phyloP scores from a whole-genome alignment of 257 asterid species.

The Ballota nigra region DNA sequence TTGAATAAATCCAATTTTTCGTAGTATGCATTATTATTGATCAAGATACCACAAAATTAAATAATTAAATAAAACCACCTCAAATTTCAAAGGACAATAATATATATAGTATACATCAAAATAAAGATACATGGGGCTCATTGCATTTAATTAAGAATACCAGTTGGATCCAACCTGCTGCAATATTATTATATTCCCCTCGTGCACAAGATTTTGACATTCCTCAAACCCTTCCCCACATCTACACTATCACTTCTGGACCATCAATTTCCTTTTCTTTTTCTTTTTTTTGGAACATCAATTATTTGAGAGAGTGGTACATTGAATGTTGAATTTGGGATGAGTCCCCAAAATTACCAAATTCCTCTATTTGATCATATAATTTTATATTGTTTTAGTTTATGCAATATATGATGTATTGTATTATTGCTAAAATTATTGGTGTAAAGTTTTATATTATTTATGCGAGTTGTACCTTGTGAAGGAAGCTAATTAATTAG shows the following conservation, averaged over 20 bases:
- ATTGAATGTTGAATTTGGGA: conserved; percentile 14
- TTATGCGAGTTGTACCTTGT: not conserved
- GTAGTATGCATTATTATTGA: not conserved
- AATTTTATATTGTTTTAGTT: not conserved
- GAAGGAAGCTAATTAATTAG: not conserved
- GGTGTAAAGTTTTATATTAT: no score
- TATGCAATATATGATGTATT: not conserved
- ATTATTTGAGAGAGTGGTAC: not conserved
- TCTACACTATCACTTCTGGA: not conserved
- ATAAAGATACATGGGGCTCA: not conserved
- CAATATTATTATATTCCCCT: conserved; percentile 16
- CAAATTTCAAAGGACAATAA: conserved; percentile 17
- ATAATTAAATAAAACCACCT: not conserved
- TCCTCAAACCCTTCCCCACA: conserved; percentile 24
- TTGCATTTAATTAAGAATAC: conserved; percentile 34
- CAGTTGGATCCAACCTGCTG: conserved; percentile 38
- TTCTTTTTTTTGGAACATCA: not conserved
- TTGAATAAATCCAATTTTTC: conserved; percentile 1
- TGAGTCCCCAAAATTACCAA: not conserved
- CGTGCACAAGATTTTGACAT: conserved; percentile 40
- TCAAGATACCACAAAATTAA: not conserved
- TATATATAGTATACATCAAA: not conserved
- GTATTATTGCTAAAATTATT: not conserved
- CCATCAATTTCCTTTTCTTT: not conserved
- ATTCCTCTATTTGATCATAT: not conserved